These are phyloP conservation scores for Ascomycota sp. DNA, from an alignment of 2,329 filamentous ascomycete genomes.

Conservation along the genomic window DNA sequence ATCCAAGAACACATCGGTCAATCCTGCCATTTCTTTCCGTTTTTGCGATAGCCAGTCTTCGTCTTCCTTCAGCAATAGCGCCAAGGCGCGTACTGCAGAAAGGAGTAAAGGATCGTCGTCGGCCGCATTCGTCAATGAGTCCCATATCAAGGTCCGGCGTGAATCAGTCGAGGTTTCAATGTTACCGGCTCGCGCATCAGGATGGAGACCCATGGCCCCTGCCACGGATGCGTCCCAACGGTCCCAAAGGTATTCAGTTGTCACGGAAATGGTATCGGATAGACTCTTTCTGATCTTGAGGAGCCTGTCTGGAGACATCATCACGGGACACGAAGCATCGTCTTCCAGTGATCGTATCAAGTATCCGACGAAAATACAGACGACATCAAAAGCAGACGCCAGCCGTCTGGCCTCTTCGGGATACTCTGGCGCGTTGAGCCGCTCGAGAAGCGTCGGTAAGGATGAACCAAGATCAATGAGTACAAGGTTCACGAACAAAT, in stretches of 20 bases:
- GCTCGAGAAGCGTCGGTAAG: slow-evolving; percentile 35
- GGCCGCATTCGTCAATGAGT: slow-evolving; percentile 26
- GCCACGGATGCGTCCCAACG: slow-evolving; percentile 48
- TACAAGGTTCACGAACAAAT: slow-evolving; percentile 42
- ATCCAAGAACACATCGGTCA: slow-evolving; percentile 43
- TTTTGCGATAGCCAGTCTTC: slow-evolving; percentile 38
- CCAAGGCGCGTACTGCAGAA: slow-evolving; percentile 33
- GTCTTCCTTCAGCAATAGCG: slow-evolving; percentile 50
- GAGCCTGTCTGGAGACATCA: slow-evolving; percentile 36
- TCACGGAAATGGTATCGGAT: slow-evolving; percentile 40
- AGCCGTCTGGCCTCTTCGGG: slow-evolving; percentile 28
- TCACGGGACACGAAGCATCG: slow-evolving; percentile 16
- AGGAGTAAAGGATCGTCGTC: slow-evolving; percentile 37
- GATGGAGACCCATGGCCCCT: slow-evolving; percentile 39
- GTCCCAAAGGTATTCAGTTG: slow-evolving; percentile 46
- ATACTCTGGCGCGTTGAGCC: slow-evolving; percentile 36
- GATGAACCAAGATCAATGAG: slow-evolving; percentile 46
- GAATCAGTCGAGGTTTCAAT: slow-evolving; percentile 23
- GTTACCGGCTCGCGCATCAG: slow-evolving; percentile 25
- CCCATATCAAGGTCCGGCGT: slow-evolving; percentile 34
- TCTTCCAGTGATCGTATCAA: slow-evolving; percentile 34
- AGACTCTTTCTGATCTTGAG: slow-evolving; percentile 39
- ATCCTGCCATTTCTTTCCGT: slow-evolving; percentile 33
- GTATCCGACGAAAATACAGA: slow-evolving; percentile 38
- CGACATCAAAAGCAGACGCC: slow-evolving; percentile 39